Conservation (phyloP, 331 rosid species). For the Rosa hybrid region DNA sequence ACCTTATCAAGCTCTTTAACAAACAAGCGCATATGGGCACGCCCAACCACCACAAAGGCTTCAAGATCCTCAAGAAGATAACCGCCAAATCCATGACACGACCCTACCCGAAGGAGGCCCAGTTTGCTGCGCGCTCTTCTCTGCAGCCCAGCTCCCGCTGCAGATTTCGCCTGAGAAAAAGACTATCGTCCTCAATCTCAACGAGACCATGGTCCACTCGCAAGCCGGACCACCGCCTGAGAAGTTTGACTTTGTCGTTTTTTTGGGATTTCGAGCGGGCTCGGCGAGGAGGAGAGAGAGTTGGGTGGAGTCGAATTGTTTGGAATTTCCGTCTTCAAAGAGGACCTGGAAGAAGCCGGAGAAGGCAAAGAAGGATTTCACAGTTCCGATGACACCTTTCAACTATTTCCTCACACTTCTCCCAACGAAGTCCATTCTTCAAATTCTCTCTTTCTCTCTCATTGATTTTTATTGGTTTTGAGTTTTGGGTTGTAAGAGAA, state of each 20-base stretch:
- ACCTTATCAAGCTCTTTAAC: conserved; percentile 68
- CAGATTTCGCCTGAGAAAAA: conserved; percentile 26
- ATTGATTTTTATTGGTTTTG: neutral
- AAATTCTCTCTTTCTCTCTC: neutral
- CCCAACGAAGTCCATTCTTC: conserved; percentile 73
- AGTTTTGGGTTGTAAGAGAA: neutral
- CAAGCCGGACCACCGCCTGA: conserved; percentile 50
- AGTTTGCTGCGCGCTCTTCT: conserved; percentile 39
- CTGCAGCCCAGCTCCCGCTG: conserved; percentile 40
- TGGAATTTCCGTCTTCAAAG: conserved; percentile 65
- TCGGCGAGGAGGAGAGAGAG: conserved; percentile 43
- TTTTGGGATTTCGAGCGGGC: conserved; percentile 67
- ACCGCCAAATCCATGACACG: neutral
- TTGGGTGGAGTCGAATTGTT: conserved; percentile 55
- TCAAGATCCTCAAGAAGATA: conserved; percentile 55
- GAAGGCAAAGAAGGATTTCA: conserved; percentile 63
- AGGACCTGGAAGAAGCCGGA: conserved; percentile 64
- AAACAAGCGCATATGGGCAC: conserved; percentile 50
- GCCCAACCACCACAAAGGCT: conserved; percentile 55
- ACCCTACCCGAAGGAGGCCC: conserved; percentile 1
- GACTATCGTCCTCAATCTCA: conserved; percentile 78
- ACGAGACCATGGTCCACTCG: conserved; percentile 82
- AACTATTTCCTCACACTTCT: conserved; percentile 58
- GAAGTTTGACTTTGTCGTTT: conserved; percentile 75
- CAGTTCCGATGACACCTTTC: conserved; percentile 61